Conservation (phyloP, 495 filamentous ascomycete species). For the Evernia prunastri region DNA sequence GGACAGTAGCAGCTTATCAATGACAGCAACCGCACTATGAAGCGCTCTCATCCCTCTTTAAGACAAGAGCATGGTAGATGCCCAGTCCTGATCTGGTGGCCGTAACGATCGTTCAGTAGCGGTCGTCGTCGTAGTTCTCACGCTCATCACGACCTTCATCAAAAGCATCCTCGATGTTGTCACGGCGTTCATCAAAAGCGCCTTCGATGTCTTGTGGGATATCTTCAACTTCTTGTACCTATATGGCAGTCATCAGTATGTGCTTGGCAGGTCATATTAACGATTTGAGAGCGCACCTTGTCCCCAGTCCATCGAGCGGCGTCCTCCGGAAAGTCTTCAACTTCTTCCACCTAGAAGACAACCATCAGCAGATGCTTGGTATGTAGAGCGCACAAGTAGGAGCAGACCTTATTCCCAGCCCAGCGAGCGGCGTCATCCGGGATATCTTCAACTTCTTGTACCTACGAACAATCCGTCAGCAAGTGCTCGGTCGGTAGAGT, state of each 20-base stretch:
- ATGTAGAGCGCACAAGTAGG: background rate
- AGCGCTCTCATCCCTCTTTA: background rate
- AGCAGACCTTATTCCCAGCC: background rate
- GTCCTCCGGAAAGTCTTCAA: constrained; percentile 2
- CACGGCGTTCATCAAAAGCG: background rate
- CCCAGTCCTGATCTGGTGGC: background rate
- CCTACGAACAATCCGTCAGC: background rate
- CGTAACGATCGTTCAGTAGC: background rate
- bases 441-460: background rate
- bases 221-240: constrained; percentile 1
- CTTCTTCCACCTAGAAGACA: background rate
- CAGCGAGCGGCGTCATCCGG: constrained; percentile 1
- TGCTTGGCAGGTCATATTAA: background rate
- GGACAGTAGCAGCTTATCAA: background rate
- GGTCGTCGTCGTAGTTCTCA: background rate
- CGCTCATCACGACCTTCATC: constrained; percentile 2
- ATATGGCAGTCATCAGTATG: background rate
- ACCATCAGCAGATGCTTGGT: background rate
- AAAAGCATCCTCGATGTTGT: background rate
- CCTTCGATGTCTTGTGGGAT: background rate
- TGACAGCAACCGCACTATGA: background rate
- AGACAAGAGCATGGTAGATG: background rate
- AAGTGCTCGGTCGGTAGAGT: background rate
- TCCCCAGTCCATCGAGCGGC: constrained; percentile 3
- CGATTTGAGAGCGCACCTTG: background rate